phyloP scores from a whole-genome alignment of 164 flowering plant genomes.

The Stephania cephalantha region DNA sequence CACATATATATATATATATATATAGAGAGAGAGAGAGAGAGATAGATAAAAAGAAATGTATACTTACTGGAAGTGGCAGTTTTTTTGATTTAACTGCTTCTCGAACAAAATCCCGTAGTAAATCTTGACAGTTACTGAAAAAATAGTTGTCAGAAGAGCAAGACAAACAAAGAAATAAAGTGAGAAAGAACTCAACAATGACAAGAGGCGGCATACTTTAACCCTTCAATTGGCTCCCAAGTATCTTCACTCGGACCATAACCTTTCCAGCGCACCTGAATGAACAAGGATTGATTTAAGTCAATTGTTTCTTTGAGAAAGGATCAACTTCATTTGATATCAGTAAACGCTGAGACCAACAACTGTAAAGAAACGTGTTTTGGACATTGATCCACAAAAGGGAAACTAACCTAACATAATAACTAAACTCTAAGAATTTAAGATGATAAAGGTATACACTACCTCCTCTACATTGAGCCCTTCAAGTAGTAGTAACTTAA shows the following conservation, averaged over 20 bases:
- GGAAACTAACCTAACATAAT: too few relatives aligned
- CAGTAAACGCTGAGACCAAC: background rate
- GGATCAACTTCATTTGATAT: background rate
- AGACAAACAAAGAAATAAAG: background rate
- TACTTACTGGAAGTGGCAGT: slow-evolving; percentile 59
- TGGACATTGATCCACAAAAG: too few relatives aligned
- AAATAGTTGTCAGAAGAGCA: background rate
- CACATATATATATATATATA: too few relatives aligned
- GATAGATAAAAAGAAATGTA: background rate
- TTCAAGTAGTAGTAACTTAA: too few relatives aligned
- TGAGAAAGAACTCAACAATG: background rate
- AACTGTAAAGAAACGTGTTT: background rate
- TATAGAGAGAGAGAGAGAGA: too few relatives aligned
- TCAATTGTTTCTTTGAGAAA: background rate
- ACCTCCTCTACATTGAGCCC: too few relatives aligned
- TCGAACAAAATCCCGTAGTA: slow-evolving; percentile 42
- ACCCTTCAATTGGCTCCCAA: slow-evolving; percentile 53
- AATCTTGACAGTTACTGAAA: slow-evolving; percentile 48
- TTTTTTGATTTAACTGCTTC: slow-evolving; percentile 44
- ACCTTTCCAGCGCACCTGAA: slow-evolving; percentile 66
- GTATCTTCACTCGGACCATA: slow-evolving; percentile 60
- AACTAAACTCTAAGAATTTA: too few relatives aligned
- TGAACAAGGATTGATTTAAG: slow-evolving; percentile 2
- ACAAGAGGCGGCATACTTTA: slow-evolving; percentile 32
- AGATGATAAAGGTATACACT: too few relatives aligned